A percentile compares a stretch with the other conserved stretches of the same genome.
phyloP scores from a whole-genome alignment of 2,329 filamentous ascomycete species.

The Tolypocladium nubicola region DNA sequence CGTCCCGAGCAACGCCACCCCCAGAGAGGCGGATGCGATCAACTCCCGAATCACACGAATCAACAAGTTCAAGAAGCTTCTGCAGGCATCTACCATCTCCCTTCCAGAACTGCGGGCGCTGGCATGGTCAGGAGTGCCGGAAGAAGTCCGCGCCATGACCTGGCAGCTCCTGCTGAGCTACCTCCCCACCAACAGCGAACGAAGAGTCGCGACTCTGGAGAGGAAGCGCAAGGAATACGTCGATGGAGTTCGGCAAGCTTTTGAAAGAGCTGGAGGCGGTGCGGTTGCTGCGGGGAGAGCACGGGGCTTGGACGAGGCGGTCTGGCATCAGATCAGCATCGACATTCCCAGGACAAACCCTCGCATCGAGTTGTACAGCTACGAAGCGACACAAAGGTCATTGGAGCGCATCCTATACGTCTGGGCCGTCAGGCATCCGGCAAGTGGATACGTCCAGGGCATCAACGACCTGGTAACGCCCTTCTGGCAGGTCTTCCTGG shows the following conservation, averaged over 20 bases:
- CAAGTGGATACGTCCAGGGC: conserved; percentile 94
- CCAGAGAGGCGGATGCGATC: conserved; percentile 78
- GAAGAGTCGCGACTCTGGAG: conserved; percentile 80
- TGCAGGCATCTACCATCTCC: conserved; percentile 85
- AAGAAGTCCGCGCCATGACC: conserved; percentile 96
- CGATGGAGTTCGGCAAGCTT: conserved; percentile 71
- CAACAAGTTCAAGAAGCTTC: conserved; percentile 95
- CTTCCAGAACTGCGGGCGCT: conserved; percentile 72
- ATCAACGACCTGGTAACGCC: conserved; percentile 98
- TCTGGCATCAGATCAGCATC: conserved; percentile 99
- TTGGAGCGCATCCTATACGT: conserved; percentile 92
- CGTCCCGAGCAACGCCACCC: conserved; percentile 59
- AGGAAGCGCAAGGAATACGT: conserved; percentile 94
- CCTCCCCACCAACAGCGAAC: conserved; percentile 90
- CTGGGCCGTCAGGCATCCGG: conserved; percentile 95
- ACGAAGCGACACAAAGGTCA: conserved; percentile 90
- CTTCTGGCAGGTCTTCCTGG: conserved; percentile 96
- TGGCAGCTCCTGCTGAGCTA: conserved; percentile 96
- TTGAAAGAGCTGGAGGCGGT: conserved; percentile 50
- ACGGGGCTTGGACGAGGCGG: conserved; percentile 80
- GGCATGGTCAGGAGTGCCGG: conserved; percentile 89
- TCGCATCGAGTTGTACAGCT: conserved; percentile 88
- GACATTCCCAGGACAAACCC: conserved; percentile 95
- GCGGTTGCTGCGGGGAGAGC: conserved; percentile 31
- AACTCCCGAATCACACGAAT: conserved; percentile 85